phyloP scores from a whole-genome alignment of 805 yeast genomes.

The Blastobotrys attinorum region DNA sequence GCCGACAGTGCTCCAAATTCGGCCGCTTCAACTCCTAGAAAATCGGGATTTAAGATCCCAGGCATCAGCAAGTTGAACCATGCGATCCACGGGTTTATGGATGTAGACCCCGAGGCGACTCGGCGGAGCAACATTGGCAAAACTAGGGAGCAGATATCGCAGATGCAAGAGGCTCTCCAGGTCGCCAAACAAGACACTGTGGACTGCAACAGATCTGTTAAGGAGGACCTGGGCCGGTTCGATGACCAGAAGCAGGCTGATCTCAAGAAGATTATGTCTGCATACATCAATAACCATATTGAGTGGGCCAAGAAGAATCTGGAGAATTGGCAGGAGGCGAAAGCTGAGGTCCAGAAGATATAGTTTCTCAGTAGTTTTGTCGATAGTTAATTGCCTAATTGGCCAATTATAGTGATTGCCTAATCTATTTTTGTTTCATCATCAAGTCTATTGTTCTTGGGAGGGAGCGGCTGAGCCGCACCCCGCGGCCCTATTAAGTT shows the following conservation, averaged over 20 bases:
- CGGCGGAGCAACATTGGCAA: slow-evolving; percentile 43
- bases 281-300: slow-evolving; percentile 48
- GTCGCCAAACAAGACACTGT: slow-evolving; percentile 48
- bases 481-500: too few relatives aligned
- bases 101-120: slow-evolving; percentile 58
- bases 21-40: slow-evolving; percentile 20
- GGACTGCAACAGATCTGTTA: slow-evolving; percentile 39
- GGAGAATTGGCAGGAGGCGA: slow-evolving; percentile 61
- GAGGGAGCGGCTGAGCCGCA: too few relatives aligned
- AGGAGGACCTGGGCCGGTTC: slow-evolving; percentile 36
- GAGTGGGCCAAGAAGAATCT: slow-evolving; percentile 63
- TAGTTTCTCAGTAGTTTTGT: too few relatives aligned
- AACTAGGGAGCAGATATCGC: slow-evolving; percentile 38
- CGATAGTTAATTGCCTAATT: too few relatives aligned
- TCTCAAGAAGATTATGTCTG: slow-evolving; percentile 41
- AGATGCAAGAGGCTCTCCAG: slow-evolving; percentile 42
- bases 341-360: slow-evolving; percentile 15
- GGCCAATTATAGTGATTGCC: too few relatives aligned
- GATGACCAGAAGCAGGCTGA: slow-evolving; percentile 43
- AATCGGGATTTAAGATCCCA: slow-evolving; percentile 44
- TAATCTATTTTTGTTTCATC: too few relatives aligned
- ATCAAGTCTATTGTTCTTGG: too few relatives aligned
- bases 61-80: slow-evolving; percentile 44
- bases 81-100: slow-evolving; percentile 53
- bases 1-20: too few relatives aligned